Evolutionary conservation across 805 yeast species (phyloP), one percentile per base, ranked within the genome.

Genomic region (Starmerella bacillaris): DNA sequence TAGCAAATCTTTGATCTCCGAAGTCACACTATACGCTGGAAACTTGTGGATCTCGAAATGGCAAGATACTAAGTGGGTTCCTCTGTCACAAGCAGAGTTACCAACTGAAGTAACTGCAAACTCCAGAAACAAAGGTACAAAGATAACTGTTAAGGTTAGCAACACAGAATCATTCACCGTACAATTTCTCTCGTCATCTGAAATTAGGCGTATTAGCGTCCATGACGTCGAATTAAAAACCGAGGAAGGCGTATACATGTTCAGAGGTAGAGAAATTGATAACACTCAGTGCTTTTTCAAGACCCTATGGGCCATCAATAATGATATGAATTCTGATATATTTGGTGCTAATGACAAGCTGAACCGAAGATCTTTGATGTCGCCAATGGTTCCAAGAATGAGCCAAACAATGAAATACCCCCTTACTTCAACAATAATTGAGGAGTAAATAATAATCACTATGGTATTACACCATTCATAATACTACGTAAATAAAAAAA

Each of bases 1-100:
- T 5, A 12, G 22, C 18, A 27, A 33, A 24, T 14, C 24, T 14
- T 20, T 30, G 4, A 21, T 34, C 18, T 6, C 31, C 26, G 40
- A 37, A 4, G 20, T 41, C 18, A 18, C 33, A 12, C 31, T 46
- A 27, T 46, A 40, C 36, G 21, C 36, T 5, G 43, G 43, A 3
- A 32, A 35, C 20, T 28, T 48, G 33, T 48, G 52, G 52, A 46
- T 46, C 3, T 48, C 52, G 8, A 37, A 37, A 8, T 48, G 52
- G 52, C 33, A 33, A 2, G 31, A 26, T 14, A 33, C 37, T 20
- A 37, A 41, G 11, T 48, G 52, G 52, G 39, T 38, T 7, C 52
- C 52, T 11, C 37, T 48, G 12, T 45, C 49, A 5, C 52, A 48
- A 33, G 43, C 33, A 17, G 51, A 47, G 41, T 38, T 48, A 17